These are phyloP conservation scores for Gnetum montanum DNA, from an alignment of 75 land plant genomes.

Conservation along the genomic window DNA sequence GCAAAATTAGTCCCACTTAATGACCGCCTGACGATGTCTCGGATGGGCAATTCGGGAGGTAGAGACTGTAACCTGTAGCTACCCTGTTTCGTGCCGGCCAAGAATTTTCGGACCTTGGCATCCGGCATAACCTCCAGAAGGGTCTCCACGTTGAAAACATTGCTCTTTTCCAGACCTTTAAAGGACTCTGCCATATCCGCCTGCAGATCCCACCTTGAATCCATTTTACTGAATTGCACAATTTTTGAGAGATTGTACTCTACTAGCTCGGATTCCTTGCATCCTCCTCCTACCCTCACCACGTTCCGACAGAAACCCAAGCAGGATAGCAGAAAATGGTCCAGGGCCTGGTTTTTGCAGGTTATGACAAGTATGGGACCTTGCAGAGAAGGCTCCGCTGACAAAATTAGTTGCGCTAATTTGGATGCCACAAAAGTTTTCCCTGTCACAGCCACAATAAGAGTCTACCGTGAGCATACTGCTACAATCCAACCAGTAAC, in stretches of 20 bases:
- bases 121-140: background rate
- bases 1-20: background rate
- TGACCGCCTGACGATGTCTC: background rate
- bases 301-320: slow-evolving; percentile 6
- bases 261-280: slow-evolving; percentile 1
- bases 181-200: background rate
- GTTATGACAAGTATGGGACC: slow-evolving; percentile 20
- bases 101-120: background rate
- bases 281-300: slow-evolving; percentile 20
- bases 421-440: background rate
- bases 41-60: background rate
- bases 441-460: too few species aligned
- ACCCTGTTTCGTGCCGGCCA: background rate
- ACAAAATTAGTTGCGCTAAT: slow-evolving; percentile 7
- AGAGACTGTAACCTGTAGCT: background rate
- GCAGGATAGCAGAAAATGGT: slow-evolving; percentile 16
- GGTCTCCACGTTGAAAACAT: background rate
- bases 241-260: background rate
- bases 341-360: slow-evolving; percentile 17
- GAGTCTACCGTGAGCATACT: too few species aligned
- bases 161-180: background rate
- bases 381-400: slow-evolving; percentile 9
- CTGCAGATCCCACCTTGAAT: background rate
- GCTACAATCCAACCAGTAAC: too few species aligned
- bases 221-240: background rate